A percentile compares a stretch with the other conserved stretches of the same genome.
Conservation (phyloP, 148 eudicot species). For the Salicornia ramosissima region DNA sequence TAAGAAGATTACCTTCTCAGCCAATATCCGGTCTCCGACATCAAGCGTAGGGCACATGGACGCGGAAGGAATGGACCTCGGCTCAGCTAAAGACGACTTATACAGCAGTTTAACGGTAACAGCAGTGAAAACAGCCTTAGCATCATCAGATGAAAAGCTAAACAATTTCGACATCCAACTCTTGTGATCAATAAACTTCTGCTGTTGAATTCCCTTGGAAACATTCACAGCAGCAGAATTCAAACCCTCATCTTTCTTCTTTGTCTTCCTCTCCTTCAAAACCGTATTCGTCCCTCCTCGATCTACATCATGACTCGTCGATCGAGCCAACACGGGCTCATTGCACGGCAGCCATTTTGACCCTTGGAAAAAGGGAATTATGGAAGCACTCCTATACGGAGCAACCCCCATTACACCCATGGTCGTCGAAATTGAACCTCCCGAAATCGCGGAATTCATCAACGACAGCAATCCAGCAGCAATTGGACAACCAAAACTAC, state of each 20-base stretch:
- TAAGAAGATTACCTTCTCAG: conserved; percentile 82
- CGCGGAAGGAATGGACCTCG: conserved; percentile 73
- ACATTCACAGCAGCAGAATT: conserved; percentile 12
- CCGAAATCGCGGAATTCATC: conserved; percentile 32
- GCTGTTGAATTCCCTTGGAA: not conserved
- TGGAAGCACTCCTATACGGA: conserved; percentile 42
- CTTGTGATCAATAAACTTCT: conserved; percentile 15
- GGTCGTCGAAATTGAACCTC: conserved; percentile 14
- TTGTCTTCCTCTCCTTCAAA: conserved; percentile 4
- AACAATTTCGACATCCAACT: conserved; percentile 42
- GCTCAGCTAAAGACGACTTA: conserved; percentile 69
- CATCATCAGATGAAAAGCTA: conserved; percentile 59
- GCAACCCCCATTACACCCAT: conserved; percentile 43
- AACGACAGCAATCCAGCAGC: conserved; percentile 41
- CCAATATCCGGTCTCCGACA: conserved; percentile 75
- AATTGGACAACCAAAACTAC: conserved; percentile 29
- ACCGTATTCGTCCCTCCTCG: conserved; percentile 29
- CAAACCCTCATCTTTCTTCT: not conserved
- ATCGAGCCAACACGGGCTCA: conserved; percentile 29
- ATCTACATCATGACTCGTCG: conserved; percentile 35
- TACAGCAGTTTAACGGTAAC: conserved; percentile 62
- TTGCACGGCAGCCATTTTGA: conserved; percentile 75
- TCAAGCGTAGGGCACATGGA: conserved; percentile 86
- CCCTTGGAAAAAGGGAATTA: conserved; percentile 51
- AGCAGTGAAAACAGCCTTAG: conserved; percentile 75